Evolutionary conservation across 2,329 filamentous ascomycete species (phyloP).

Genomic region (Alternaria sp.): DNA sequence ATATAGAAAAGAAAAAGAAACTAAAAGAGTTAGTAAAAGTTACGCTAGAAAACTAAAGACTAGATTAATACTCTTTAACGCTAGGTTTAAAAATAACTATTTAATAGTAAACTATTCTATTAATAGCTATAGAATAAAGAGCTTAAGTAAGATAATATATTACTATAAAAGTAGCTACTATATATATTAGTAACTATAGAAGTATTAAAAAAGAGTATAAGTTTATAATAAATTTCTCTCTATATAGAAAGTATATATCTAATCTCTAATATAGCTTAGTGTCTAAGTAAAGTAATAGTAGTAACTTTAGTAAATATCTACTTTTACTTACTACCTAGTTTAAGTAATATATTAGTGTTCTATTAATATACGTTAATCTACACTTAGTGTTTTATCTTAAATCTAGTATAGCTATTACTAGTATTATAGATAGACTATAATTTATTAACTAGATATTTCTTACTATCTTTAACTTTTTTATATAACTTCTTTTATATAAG

Average conservation of each 20-base stretch:
- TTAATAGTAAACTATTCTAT: neutral
- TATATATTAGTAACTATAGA: conserved; percentile 7
- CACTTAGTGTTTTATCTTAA: neutral
- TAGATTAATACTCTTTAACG: conserved; percentile 9
- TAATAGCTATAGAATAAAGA: conserved; percentile 11
- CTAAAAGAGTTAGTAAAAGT: conserved; percentile 7
- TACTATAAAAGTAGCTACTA: conserved; percentile 5
- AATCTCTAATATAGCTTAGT: conserved; percentile 9
- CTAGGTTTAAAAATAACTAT: conserved; percentile 7
- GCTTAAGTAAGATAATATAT: conserved; percentile 4
- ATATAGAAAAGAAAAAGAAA: conserved; percentile 8
- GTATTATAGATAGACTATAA: conserved; percentile 1
- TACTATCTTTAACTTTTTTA: neutral
- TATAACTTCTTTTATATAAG: neutral
- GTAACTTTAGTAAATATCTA: neutral
- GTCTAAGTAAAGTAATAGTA: neutral
- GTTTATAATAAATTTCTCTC: neutral
- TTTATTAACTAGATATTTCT: conserved; percentile 1
- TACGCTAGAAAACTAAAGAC: conserved; percentile 7
- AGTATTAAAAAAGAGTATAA: conserved; percentile 9
- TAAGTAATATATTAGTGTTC: neutral
- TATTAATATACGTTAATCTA: neutral
- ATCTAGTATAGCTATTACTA: neutral
- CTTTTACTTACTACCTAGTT: neutral
- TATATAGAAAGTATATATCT: conserved; percentile 1